Base-by-base conservation (phyloP, 768 basidiomycete species). In the Mycena pura region DNA sequence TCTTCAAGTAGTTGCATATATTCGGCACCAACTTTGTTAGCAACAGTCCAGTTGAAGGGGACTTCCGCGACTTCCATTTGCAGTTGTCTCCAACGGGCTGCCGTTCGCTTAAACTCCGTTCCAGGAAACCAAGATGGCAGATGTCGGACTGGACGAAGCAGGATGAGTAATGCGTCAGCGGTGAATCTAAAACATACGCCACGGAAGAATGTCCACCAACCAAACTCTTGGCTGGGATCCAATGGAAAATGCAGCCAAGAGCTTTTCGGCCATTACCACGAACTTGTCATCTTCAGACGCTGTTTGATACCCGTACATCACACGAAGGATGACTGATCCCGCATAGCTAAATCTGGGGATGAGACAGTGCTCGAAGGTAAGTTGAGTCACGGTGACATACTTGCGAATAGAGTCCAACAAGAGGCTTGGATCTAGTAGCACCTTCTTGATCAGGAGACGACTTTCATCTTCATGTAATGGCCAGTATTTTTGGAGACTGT, bases 61-160 rank as follows among this genome's bases (percentile, higher is more conserved):
- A 29, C 49, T 22, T 50, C 28, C 41, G 46, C 49, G 36, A 58
- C 40, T 3, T 51, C 41, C 49, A 60, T 32, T 19, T 56, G 25
- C 17, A 58, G 25, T 29, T 46, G 15, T 32, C 62, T 46, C 58
- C 49, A 60, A 6, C 6, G 3, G 1, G 58, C 58, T n/a, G 58
- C 58, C 3, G 31, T 60, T 17, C 10, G 32, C 13, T 60, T 60
- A 62, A 72, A 73, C 1, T 21, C 19, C 1, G 62, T 61, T 10
- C 73, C 72, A 13, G 73, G 73, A 24, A 72, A 31, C 73, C 73
- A 74, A 6, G 50, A 59, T 6, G 73, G 73, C 6, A 72, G 39
- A 45, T 73, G 55, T 17, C 64, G 66, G 5, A 72, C 66, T 72
- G 50, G 19, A 34, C 10, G 32, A 19, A 29, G 19, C 7, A 9